A percentile compares a stretch with the other conserved stretches of the same genome.
Conservation (phyloP, 2,329 filamentous ascomycete genomes). For the Pyricularia pennisetigena region DNA sequence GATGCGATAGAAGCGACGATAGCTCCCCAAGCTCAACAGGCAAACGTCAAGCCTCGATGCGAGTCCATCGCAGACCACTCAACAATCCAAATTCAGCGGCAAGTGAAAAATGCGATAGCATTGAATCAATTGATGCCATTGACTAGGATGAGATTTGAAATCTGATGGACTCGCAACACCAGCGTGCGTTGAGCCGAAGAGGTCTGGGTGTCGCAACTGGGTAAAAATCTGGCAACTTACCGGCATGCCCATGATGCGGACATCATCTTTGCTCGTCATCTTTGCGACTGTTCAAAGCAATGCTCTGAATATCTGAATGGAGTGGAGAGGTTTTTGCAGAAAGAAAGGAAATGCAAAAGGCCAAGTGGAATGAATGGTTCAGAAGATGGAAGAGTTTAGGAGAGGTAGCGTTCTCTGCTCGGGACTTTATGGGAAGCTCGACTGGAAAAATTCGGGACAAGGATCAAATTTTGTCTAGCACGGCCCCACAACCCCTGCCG, state of each 20-base stretch:
- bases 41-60: not conserved
- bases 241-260: slow-evolving; percentile 57
- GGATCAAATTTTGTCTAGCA: slow-evolving; percentile 36
- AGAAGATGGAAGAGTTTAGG: slow-evolving; percentile 23
- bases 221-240: slow-evolving; percentile 34
- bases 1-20: not conserved
- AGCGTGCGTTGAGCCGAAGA: not conserved
- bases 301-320: slow-evolving; percentile 35
- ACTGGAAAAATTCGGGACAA: slow-evolving; percentile 2
- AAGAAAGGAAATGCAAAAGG: slow-evolving; percentile 30
- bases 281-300: slow-evolving; percentile 34
- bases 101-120: not conserved
- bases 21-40: not conserved
- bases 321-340: slow-evolving; percentile 45
- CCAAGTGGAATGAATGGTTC: slow-evolving; percentile 10
- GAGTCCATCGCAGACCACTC: slow-evolving; percentile 15
- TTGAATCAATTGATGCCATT: not conserved
- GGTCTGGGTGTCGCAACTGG: slow-evolving; percentile 8
- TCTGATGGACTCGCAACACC: not conserved
- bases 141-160: not conserved
- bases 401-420: slow-evolving; percentile 30
- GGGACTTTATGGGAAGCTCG: slow-evolving; percentile 26
- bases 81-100: not conserved
- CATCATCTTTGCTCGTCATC: slow-evolving; percentile 43
- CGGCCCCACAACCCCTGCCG: slow-evolving; percentile 1